A percentile compares a stretch with the other conserved stretches of the same genome.
Evolutionary conservation across 257 asterid species (phyloP).

Genomic region (Solanum piurae): DNA sequence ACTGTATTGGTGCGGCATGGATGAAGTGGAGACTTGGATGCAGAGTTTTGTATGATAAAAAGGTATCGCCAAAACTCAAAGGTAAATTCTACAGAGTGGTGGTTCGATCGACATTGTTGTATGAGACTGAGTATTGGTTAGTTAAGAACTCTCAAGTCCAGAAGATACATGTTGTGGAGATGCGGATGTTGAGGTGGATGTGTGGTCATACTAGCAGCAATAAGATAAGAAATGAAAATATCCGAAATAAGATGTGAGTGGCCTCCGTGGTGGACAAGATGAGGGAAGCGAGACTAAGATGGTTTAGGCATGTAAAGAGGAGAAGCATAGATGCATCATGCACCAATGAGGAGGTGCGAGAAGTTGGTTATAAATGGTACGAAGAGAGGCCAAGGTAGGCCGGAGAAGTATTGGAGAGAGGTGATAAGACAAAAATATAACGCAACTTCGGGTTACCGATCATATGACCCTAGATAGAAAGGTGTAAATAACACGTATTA

Average conservation of each 20-base stretch:
- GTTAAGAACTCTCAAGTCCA: no score
- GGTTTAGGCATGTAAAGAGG: not conserved
- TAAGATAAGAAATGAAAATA: no score
- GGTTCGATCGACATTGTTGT: not conserved
- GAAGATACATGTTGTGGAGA: not conserved
- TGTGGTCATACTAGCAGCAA: not conserved
- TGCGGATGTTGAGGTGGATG: not conserved
- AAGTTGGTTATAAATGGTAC: not conserved
- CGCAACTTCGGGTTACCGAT: accelerated
- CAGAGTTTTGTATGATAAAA: not conserved
- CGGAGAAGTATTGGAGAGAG: not conserved
- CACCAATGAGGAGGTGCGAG: not conserved
- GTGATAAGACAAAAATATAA: no score
- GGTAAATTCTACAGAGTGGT: not conserved
- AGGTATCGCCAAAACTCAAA: not conserved
- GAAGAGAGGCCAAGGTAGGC: not conserved
- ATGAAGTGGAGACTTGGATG: not conserved
- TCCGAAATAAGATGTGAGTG: not conserved
- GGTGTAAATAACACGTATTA: not conserved
- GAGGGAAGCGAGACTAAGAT: not conserved
- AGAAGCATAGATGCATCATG: not conserved
- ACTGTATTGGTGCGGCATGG: not conserved
- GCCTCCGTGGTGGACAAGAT: not conserved
- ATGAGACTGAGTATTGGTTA: not conserved
- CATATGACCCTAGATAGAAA: not conserved